Evolutionary conservation across 768 basidiomycete species (phyloP).

Genomic region (Amanita phalloides): DNA sequence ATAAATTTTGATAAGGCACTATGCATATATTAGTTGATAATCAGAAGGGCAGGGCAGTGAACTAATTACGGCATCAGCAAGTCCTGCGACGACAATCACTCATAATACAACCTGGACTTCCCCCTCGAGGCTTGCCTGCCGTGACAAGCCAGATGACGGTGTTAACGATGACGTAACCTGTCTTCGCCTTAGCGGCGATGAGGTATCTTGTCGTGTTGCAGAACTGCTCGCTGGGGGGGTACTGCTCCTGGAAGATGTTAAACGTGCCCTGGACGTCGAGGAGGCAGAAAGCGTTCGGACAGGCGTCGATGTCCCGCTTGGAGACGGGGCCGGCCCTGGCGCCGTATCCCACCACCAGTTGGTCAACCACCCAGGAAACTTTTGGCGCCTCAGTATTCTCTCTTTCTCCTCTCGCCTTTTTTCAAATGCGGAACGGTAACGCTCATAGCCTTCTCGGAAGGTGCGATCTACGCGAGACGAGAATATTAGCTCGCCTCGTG

Average conservation of each 20-base stretch:
- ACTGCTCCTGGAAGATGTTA: constrained; percentile 4
- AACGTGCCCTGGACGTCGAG: constrained; percentile 1
- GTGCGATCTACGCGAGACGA: constrained; percentile 72
- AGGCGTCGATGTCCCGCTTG: neutral
- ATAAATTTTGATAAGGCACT: too few relatives aligned
- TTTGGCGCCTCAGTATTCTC: constrained; percentile 19
- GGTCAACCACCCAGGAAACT: constrained; percentile 20
- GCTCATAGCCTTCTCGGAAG: constrained; percentile 89
- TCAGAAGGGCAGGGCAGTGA: neutral
- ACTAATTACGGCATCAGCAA: neutral
- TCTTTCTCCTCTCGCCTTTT: constrained; percentile 57
- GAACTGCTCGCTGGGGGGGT: neutral
- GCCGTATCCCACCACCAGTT: constrained; percentile 1
- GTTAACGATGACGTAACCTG: neutral
- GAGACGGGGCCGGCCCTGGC: neutral
- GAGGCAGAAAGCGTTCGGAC: constrained; percentile 1
- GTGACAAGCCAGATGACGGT: constrained; percentile 1
- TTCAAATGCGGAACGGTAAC: constrained; percentile 85
- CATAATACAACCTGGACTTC: neutral
- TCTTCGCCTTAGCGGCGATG: neutral
- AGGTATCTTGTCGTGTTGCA: neutral
- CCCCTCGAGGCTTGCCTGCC: neutral
- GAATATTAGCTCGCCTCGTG: constrained; percentile 95
- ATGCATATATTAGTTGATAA: neutral
- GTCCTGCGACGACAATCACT: too few relatives aligned